Base-by-base conservation (phyloP, 2,329 filamentous ascomycete genomes). In the Penicillium sp. region DNA sequence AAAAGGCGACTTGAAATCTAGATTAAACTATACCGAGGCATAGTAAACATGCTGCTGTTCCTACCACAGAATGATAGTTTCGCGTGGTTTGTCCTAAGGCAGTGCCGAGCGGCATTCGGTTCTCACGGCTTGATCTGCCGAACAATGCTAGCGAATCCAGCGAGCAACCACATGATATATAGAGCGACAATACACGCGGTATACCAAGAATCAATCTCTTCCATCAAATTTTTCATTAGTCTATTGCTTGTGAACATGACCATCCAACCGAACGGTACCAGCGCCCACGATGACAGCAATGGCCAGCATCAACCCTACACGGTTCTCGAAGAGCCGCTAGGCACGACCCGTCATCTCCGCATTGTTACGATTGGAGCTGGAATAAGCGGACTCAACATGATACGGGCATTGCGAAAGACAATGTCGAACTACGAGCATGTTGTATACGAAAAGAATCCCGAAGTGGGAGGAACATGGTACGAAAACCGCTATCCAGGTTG, bases 311-410 rank as follows among this genome's bases (percentile, higher is more conserved):
- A 23, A 23, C 23, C 23, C 23, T 39, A 39, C 16, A 18, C 16
- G 3, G 19, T 39, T 11, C 36, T 30, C 9, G 40, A 43, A 11
- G 27, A 43, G n/a, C 40, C 26, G 26, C 7, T 43, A 7, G 27
- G 19, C 6, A 23, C 50, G 2, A 19, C 32, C 14, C 32, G 51
- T 5, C 26, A 30, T 5, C 30, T 54, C 3, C 45, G 46, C 4
- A 35, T 54, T 9, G 34, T 56, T 19, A 44, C 36, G 2, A 36
- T 50, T 8, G 54, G 54, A 26, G 54, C 54, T 9, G 54, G 54
- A 2, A 35, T 40, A 7, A 39, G 38, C 10, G 54, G 49, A 11
- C 34, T 56, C 41, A 34, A 34, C 13, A 34, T 34, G 11, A 13
- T 13, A 13, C 32, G 32, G 2, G 10, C 11, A 13, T 13, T 34